A percentile compares a stretch with the other conserved stretches of the same genome.
phyloP scores from a whole-genome alignment of 495 filamentous ascomycete genomes.

The Filosporella fistucella region DNA sequence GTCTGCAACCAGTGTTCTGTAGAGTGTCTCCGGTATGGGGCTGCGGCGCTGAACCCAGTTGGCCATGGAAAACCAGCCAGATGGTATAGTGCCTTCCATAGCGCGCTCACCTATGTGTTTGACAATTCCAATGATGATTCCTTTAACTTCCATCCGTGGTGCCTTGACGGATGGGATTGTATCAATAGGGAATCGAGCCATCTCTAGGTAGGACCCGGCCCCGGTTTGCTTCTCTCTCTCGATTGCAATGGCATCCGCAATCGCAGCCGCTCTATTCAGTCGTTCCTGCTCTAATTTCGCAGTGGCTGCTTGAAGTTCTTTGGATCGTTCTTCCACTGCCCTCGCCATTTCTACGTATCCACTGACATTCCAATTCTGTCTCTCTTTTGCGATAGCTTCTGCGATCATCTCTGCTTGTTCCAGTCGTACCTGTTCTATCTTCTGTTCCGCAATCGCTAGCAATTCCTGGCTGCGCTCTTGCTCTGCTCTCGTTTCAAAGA shows the following conservation, averaged over 20 bases:
- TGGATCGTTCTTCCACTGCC: neutral
- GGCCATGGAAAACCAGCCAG: conserved; percentile 1
- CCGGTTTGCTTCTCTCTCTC: neutral
- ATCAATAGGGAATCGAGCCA: neutral
- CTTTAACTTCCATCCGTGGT: neutral
- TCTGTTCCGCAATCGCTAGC: too few relatives aligned
- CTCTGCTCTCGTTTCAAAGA: conserved; percentile 84
- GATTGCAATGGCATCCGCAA: neutral
- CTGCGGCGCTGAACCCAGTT: conserved; percentile 3
- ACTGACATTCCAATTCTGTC: neutral
- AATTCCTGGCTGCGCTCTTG: conserved; percentile 78
- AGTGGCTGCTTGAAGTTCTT: neutral
- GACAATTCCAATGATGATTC: neutral
- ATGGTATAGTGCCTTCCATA: conserved; percentile 4
- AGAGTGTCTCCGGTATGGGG: conserved; percentile 16
- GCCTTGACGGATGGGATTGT: neutral
- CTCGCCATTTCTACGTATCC: neutral
- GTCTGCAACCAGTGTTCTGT: conserved; percentile 21
- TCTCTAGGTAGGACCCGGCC: conserved; percentile 1
- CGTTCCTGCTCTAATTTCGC: neutral
- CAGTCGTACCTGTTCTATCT: neutral
- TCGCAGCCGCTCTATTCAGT: neutral
- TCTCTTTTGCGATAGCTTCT: neutral
- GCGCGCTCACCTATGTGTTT: neutral
- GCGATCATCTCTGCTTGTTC: neutral